Evolutionary conservation across 164 flowering plant species (phyloP).

Genomic region (Vitis labrusca): DNA sequence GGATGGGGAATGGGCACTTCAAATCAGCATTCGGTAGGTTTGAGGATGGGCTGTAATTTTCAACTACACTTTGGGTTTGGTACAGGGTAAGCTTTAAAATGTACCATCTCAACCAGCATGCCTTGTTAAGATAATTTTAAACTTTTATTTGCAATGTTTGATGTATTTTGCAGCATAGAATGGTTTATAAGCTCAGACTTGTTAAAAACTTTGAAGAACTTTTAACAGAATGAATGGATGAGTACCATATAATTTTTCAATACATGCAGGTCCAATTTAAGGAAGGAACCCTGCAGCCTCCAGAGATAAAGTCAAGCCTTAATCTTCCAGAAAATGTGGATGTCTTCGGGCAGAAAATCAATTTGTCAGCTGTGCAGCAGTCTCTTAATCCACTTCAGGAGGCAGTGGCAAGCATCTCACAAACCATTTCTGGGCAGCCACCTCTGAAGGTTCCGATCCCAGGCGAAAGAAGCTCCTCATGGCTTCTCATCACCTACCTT

Average conservation of each 20-base stretch:
- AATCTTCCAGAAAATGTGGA: constrained; percentile 69
- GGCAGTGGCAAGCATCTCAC: constrained; percentile 52
- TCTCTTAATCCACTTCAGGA: constrained; percentile 69
- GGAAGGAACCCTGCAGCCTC: constrained; percentile 84
- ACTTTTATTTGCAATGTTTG: too few relatives aligned
- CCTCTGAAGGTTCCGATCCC: constrained; percentile 82
- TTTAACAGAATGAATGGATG: too few relatives aligned
- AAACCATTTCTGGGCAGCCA: constrained; percentile 76
- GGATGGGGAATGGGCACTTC: too few relatives aligned
- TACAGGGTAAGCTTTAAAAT: too few relatives aligned
- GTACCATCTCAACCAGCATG: too few relatives aligned
- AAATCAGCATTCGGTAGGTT: too few relatives aligned
- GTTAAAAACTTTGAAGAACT: too few relatives aligned
- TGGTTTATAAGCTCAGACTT: too few relatives aligned
- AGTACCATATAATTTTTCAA: not conserved
- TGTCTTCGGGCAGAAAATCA: constrained; percentile 77
- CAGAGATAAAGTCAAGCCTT: constrained; percentile 70
- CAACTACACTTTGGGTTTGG: too few relatives aligned
- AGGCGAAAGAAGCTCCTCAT: constrained; percentile 66
- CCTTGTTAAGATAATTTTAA: too few relatives aligned
- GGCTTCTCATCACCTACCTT: constrained; percentile 84
- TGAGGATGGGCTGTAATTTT: too few relatives aligned
- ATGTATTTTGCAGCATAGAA: too few relatives aligned
- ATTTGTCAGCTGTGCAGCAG: constrained; percentile 59
- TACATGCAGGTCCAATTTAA: constrained; percentile 71